Evolutionary conservation across 2,329 filamentous ascomycete genomes (phyloP), one percentile per base, ranked within the genome.

Genomic region (Hymenoscyphus occultus): DNA sequence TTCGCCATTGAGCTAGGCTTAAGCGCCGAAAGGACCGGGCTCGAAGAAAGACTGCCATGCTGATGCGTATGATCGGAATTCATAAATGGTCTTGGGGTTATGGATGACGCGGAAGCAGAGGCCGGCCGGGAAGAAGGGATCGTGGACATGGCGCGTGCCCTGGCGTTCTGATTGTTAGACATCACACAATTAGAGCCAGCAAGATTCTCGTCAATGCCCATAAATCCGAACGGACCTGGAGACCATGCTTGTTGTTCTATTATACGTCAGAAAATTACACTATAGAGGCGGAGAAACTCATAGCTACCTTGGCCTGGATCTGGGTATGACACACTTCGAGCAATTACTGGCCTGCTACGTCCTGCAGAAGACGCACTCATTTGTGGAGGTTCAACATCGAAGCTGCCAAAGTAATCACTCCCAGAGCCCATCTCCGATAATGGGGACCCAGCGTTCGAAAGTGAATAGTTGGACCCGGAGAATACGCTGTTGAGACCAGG

Each of bases 281-380:
- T 32, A 10, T 10, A 13, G 2, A 51, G n/a, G 13, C 45, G 31
- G n/a, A 13, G 7, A 19, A n/a, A 51, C 64, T 45, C 45, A 68
- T 66, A 64, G 42, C 56, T 60, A 51, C 57, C 22, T 54, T 19
- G 13, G 10, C 48, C 61, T 39, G 65, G 62, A 40, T 68, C 56
- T 2, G 67, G 65, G n/a, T 64, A 63, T 13, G 68, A 70, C 51
- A 66, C 67, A 39, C 67, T 68, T 61, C 68, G 59, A 7, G 51
- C 62, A n/a, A 67, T 64, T 31, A 64, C 58, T 22, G 68, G 68
- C n/a, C 65, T 59, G 1, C 35, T 51, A 28, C 42, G 40, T 12
- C 28, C 19, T 56, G 45, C n/a, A 16, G 57, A 32, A 54, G 35
- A 10, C 1, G 42, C 16, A 31, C 19, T 39, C 9, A 56, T 40